These are phyloP conservation scores for Eimeria acervulina DNA, from an alignment of 169 alveolate species.

Conservation along the genomic window DNA sequence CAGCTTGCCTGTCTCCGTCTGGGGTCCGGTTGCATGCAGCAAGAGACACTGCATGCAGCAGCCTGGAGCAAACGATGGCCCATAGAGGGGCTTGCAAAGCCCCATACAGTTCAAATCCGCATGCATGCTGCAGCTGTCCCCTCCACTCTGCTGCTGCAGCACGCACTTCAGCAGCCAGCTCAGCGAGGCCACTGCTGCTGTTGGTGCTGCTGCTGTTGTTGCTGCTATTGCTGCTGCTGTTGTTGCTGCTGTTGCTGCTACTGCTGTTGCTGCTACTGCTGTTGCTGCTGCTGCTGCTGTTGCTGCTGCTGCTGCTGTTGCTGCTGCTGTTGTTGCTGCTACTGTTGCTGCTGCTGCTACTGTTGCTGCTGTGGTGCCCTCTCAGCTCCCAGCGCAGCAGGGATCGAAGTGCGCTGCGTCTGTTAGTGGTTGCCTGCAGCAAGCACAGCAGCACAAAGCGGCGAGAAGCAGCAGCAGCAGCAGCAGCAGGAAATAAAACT, in stretches of 20 bases:
- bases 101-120: constrained; percentile 39
- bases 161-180: constrained; percentile 8
- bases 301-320: neutral
- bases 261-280: neutral
- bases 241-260: neutral
- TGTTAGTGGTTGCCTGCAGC: constrained; percentile 6
- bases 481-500: too few species aligned
- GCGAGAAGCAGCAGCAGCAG: neutral
- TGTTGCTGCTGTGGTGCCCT: neutral
- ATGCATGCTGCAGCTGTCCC: constrained; percentile 28
- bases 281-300: neutral
- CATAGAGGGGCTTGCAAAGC: neutral
- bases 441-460: neutral
- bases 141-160: constrained; percentile 36
- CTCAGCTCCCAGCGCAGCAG: constrained; percentile 50
- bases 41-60: constrained; percentile 21
- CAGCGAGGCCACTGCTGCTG: constrained; percentile 18
- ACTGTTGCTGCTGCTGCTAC: neutral
- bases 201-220: neutral
- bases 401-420: neutral
- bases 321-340: neutral
- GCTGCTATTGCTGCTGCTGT: neutral
- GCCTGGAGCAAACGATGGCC: neutral
- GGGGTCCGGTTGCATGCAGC: neutral
- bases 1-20: neutral